phyloP scores from a whole-genome alignment of 352 stramenopile genomes.

The Plasmopara viticola region DNA sequence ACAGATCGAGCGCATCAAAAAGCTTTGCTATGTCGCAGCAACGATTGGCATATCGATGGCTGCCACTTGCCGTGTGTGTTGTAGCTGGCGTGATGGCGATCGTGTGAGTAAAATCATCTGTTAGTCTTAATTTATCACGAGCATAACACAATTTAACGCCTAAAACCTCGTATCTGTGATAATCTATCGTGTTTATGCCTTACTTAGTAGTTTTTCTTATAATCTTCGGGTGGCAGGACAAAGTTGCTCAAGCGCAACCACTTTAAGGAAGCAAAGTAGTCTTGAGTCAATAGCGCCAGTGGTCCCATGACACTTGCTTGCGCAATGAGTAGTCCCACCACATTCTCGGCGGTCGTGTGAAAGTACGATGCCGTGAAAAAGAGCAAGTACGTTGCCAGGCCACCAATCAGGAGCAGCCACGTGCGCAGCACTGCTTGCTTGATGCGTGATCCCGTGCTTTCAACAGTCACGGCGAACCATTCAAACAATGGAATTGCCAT shows the following conservation, averaged over 20 bases:
- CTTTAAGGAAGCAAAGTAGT: constrained; percentile 38
- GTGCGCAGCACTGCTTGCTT: constrained; percentile 44
- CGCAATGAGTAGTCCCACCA: constrained; percentile 49
- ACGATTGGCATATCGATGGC: constrained; percentile 16
- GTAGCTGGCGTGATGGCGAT: constrained; percentile 17
- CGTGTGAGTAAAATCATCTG: constrained; percentile 9
- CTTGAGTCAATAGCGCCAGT: constrained; percentile 56
- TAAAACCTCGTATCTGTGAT: no score
- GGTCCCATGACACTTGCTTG: constrained; percentile 56
- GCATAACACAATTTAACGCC: no score
- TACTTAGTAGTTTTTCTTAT: constrained; percentile 20
- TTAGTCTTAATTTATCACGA: no score
- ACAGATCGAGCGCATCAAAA: constrained; percentile 13
- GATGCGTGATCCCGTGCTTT: constrained; percentile 29
- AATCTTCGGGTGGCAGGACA: constrained; percentile 38
- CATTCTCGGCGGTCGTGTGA: constrained; percentile 61
- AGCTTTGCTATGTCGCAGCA: constrained; percentile 7
- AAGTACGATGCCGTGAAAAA: constrained; percentile 70
- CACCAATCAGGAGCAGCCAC: constrained; percentile 39
- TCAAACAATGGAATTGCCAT: constrained; percentile 65
- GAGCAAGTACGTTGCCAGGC: constrained; percentile 42
- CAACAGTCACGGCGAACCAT: constrained; percentile 60
- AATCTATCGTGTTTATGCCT: neutral
- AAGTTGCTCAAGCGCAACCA: constrained; percentile 59
- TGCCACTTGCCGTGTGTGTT: constrained; percentile 19